Base-by-base conservation (phyloP, 306 rosid species). In the Morella rubra region DNA sequence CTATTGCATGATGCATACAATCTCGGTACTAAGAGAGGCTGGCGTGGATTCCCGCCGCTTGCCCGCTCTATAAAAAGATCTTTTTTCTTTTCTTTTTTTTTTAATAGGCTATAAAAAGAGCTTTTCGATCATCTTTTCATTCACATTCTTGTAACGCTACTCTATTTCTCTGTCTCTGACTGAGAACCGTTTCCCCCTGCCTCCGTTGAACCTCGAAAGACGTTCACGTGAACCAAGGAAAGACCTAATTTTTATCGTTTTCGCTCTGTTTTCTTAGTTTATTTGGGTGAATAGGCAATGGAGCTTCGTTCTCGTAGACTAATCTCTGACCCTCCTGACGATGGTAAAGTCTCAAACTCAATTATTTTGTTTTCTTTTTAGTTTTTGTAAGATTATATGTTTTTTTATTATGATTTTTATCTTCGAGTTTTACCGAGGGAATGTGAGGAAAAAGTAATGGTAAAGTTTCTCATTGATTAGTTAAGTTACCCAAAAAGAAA, bases 231-330 rank as follows among this genome's bases (percentile, higher is more conserved):
- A 18, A 55, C 19, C 11, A n/a, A 58, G 20, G 0, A 6, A 77
- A 84, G 67, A 80, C 82, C 87, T 80, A 80, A 77, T 6, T 56
- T 54, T 22, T n/a, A 58, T 56, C 42, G 7, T 15, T 6, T 15
- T 8, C 52, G 6, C 3, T 6, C 65, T 0, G 55, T 8, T 20
- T 58, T 20, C 4, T 9, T 4, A 16, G 20, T 6, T 40, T 65
- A n/a, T 7, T 65, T 9, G 13, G 27, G 37, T 16, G 71, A 41
- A 41, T 7, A 40, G 15, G 50, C 78, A 75, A 90, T 88, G 95
- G 87, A 86, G 82, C 90, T 86, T 69, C 92, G 92, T 86, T 77
- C 90, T 70, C 90, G 82, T 55, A 68, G 73, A 16, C 45, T 55
- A 32, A 32, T 37, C 16, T 24, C 87, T 53, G 32, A 24, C 20